These are phyloP conservation scores for Trametes cinnabarina DNA, from an alignment of 768 basidiomycete genomes.

Conservation along the genomic window DNA sequence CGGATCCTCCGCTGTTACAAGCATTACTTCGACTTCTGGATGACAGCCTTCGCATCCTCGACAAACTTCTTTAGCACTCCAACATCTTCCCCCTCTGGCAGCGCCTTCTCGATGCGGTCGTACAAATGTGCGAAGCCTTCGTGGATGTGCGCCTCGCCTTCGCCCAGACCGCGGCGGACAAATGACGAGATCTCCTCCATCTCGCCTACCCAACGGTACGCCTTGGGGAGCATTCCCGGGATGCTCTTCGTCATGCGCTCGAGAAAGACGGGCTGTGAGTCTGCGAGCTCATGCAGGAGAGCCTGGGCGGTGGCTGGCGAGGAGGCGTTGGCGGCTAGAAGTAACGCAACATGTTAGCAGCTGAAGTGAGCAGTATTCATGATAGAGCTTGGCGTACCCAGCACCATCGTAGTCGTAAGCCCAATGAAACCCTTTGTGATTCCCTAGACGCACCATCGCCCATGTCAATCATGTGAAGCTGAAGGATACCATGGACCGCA, in stretches of 20 bases:
- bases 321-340: slow-evolving; percentile 49
- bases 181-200: slow-evolving; percentile 64
- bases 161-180: slow-evolving; percentile 32
- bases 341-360: neutral
- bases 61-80: slow-evolving; percentile 43
- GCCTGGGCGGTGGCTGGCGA: slow-evolving; percentile 63
- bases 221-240: slow-evolving; percentile 57
- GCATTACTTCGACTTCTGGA: neutral
- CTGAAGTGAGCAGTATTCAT: neutral
- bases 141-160: slow-evolving; percentile 41
- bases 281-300: slow-evolving; percentile 46
- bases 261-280: slow-evolving; percentile 46
- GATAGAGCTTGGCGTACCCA: slow-evolving; percentile 35
- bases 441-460: slow-evolving; percentile 35
- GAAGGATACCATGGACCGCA: neutral
- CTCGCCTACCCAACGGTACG: slow-evolving; percentile 61
- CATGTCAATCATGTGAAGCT: neutral
- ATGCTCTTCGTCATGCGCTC: slow-evolving; percentile 38
- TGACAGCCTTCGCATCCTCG: slow-evolving; percentile 39
- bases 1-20: neutral
- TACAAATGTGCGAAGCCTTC: slow-evolving; percentile 47
- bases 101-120: slow-evolving; percentile 40
- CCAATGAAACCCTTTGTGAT: slow-evolving; percentile 56
- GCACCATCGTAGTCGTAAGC: slow-evolving; percentile 53
- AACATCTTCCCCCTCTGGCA: slow-evolving; percentile 35